A percentile compares a stretch with the other conserved stretches of the same genome.
These are phyloP conservation scores for Neofusicoccum ribis DNA, from an alignment of 2,329 filamentous ascomycete species.

Conservation along the genomic window DNA sequence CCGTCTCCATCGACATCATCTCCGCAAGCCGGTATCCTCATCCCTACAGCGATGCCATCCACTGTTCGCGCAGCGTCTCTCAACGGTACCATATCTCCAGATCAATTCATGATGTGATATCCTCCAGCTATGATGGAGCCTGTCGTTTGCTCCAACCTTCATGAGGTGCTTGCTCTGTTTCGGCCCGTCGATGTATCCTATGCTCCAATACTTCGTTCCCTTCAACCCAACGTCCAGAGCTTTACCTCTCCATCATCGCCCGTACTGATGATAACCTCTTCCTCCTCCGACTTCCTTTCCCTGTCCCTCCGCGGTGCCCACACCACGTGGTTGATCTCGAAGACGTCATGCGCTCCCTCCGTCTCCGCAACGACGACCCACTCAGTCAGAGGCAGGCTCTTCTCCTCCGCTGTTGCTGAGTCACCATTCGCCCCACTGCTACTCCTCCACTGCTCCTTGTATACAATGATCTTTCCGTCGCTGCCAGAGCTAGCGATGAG, in stretches of 20 bases:
- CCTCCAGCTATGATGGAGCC: too few relatives aligned
- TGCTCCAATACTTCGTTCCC: too few relatives aligned
- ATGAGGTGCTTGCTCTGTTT: too few relatives aligned
- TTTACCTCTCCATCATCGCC: slow-evolving; percentile 89
- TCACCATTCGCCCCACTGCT: slow-evolving; percentile 23
- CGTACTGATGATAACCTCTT: slow-evolving; percentile 87
- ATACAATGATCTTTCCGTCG: slow-evolving; percentile 79
- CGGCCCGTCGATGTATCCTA: not conserved
- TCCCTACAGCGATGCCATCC: too few relatives aligned
- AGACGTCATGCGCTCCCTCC: slow-evolving; percentile 80
- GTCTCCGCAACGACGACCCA: slow-evolving; percentile 74
- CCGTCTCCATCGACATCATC: too few relatives aligned
- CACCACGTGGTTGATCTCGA: slow-evolving; percentile 87
- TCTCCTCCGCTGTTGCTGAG: slow-evolving; percentile 2
- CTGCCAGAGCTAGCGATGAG: slow-evolving; percentile 85
- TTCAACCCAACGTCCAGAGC: slow-evolving; percentile 61
- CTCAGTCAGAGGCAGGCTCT: slow-evolving; percentile 43
- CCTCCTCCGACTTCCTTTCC: slow-evolving; percentile 58
- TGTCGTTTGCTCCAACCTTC: too few relatives aligned
- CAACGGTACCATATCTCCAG: too few relatives aligned
- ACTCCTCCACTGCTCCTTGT: slow-evolving; percentile 61
- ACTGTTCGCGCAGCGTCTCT: too few relatives aligned
- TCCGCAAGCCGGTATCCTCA: too few relatives aligned
- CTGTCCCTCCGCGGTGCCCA: slow-evolving; percentile 82
- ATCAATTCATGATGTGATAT: too few relatives aligned